Evolutionary conservation across 2,329 filamentous ascomycete species (phyloP), one percentile per base, ranked within the genome.

Genomic region (Diaporthe australafricana): DNA sequence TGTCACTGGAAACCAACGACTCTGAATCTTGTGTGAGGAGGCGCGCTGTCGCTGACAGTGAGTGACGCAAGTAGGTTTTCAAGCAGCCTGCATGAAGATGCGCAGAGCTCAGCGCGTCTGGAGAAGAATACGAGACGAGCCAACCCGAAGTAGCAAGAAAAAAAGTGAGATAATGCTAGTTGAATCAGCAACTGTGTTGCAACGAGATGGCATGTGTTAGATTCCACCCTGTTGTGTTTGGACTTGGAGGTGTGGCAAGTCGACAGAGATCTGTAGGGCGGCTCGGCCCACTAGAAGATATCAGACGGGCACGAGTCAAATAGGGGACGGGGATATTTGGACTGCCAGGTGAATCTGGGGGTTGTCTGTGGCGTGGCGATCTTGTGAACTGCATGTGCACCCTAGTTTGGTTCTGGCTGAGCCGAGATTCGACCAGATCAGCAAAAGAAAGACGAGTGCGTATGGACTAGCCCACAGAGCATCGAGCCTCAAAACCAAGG

Each of bases 361-460:
- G n/a, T 38, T 65, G 42, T 50, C 45, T 45, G 60, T 50, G 30
- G 60, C 27, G 60, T 65, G 60, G 60, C 60, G 60, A 50, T 65
- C 60, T 50, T 65, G 45, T 38, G 60, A 65, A 50, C 25, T 50
- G 22, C 30, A 50, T 65, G 45, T 65, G 60, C 60, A 50, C 30
- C 45, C 30, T 50, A 50, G 42, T 6, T 65, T 45, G 45, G 38
- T 50, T 50, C 60, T 65, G 42, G 45, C 27, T 27, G 60, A 65
- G 45, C 30, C 60, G 60, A 65, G 45, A 65, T 50, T 50, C 60
- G 45, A 38, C 30, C 30, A 50, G 60, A 50, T 65, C 60, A 65
- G 60, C 45, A 35, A 63, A n/a, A 16, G 25, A 16, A 25, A 38
- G 22, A 25, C 42, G 60, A 25, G 60, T 50, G n/a, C 60, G 45